These are phyloP conservation scores for Hortaea werneckii DNA, from an alignment of 2,329 filamentous ascomycete genomes.

Conservation along the genomic window DNA sequence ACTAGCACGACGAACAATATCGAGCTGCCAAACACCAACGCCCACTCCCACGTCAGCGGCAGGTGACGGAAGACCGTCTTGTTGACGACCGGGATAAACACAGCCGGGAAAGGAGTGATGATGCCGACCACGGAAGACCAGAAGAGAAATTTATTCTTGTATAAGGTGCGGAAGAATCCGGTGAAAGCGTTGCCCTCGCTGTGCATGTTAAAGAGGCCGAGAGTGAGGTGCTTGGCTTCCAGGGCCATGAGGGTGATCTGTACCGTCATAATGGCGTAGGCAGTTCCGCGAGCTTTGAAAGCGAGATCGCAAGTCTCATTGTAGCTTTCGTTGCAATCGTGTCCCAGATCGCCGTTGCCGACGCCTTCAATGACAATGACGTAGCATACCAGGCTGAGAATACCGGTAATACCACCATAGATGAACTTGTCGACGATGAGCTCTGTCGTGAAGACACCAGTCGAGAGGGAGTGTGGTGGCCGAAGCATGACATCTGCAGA, in stretches of 20 bases:
- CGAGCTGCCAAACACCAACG: conserved; percentile 31
- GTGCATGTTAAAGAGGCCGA: conserved; percentile 37
- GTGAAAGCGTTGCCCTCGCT: conserved; percentile 16
- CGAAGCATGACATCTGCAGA: conserved; percentile 38
- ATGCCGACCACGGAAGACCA: conserved; percentile 34
- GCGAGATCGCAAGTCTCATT: conserved; percentile 33
- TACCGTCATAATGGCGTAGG: conserved; percentile 35
- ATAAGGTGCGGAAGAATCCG: conserved; percentile 25
- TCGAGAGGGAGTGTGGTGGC: conserved; percentile 33
- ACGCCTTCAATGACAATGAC: conserved; percentile 35
- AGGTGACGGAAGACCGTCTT: conserved; percentile 36
- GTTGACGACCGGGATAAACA: conserved; percentile 38
- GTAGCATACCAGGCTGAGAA: conserved; percentile 35
- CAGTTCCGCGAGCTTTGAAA: conserved; percentile 36
- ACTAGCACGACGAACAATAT: conserved; percentile 32
- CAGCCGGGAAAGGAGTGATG: conserved; percentile 33
- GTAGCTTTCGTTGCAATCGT: conserved; percentile 35
- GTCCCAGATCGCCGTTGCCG: conserved; percentile 32
- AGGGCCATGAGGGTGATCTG: conserved; percentile 38
- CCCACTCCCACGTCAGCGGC: conserved; percentile 38
- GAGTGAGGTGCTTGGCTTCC: conserved; percentile 38
- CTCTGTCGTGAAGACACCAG: conserved; percentile 36
- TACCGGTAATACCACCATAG: conserved; percentile 38
- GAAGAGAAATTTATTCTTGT: conserved; percentile 34
- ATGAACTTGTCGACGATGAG: conserved; percentile 40